Base-by-base conservation (phyloP, 2,329 filamentous ascomycete genomes). In the Sarocladium kiliense region DNA sequence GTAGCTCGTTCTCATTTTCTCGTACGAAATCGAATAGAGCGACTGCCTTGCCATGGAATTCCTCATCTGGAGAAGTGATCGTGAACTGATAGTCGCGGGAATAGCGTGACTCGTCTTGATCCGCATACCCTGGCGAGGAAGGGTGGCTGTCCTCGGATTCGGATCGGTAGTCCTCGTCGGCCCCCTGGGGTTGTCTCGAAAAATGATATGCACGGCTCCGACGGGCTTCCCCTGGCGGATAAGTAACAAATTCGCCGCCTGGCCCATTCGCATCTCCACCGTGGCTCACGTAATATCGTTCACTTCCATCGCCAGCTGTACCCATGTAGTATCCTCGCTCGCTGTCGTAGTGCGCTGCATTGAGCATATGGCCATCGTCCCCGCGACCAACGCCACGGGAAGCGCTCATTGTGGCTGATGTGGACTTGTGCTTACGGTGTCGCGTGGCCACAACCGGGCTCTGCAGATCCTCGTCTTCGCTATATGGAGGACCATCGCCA, bases 41-140 rank as follows among this genome's bases (percentile, higher is more conserved):
- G 26, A 99, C 90, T 11, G 91, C 92, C 68, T 96, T 96, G 50
- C 94, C 94, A 66, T 97, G 92, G 83, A 97, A 97, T 70, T 97
- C 91, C 72, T 97, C 93, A 68, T 97, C 94, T 4, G 92, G 91
- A 14, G 90, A 95, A 16, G 90, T 93, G 63, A 96, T 96, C 18
- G 91, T 95, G 69, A 97, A 96, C 64, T 95, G 89, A 68, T 96
- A 97, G 70, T 96, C 90, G 61, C 89, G 85, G 45, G 91, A 95
- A 71, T 92, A 96, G 64, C 91, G 84, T 55, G 86, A 89, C 67
- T 90, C 81, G 65, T 91, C 86, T 62, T 84, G 81, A 57, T 80
- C 76, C 56, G 73, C 76, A 58, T 76, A 78, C 27, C 77, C 77
- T 1, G 83, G 81, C 9, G 84, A 87, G 16, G 82, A 85, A 42